Evolutionary conservation across 2,329 filamentous ascomycete genomes (phyloP).

Genomic region (Aspergillus unguis): DNA sequence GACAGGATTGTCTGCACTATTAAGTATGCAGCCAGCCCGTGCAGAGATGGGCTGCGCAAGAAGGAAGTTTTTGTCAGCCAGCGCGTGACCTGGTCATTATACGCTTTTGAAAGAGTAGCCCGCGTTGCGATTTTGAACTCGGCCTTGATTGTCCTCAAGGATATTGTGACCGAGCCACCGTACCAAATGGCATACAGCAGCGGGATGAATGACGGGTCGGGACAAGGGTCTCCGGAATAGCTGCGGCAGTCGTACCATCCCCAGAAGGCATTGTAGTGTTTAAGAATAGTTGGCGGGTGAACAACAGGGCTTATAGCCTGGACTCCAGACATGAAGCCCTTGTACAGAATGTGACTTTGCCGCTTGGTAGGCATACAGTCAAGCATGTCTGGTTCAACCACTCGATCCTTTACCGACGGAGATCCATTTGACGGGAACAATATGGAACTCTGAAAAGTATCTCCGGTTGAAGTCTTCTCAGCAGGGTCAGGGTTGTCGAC

Average conservation of each 20-base stretch:
- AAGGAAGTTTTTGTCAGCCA: constrained; percentile 45
- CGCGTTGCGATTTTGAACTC: constrained; percentile 39
- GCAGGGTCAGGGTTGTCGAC: constrained; percentile 14
- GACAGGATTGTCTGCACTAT: constrained; percentile 47
- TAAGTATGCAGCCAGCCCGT: constrained; percentile 46
- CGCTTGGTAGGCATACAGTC: constrained; percentile 41
- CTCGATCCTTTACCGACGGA: constrained; percentile 29
- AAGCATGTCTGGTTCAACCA: constrained; percentile 41
- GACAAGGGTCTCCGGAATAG: constrained; percentile 36
- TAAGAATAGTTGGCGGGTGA: constrained; percentile 42
- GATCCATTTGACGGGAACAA: constrained; percentile 39
- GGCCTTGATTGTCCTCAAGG: constrained; percentile 39
- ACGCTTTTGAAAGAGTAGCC: constrained; percentile 35
- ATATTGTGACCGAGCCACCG: constrained; percentile 46
- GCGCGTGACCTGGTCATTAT: constrained; percentile 43
- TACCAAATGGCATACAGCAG: constrained; percentile 49
- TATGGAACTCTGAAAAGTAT: constrained; percentile 36
- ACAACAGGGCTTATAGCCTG: constrained; percentile 46
- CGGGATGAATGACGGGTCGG: constrained; percentile 43
- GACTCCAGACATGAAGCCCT: constrained; percentile 46
- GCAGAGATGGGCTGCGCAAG: constrained; percentile 44
- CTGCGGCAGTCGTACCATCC: constrained; percentile 43
- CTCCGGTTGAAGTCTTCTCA: constrained; percentile 20
- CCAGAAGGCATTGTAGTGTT: constrained; percentile 45
- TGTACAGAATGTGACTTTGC: constrained; percentile 47